Evolutionary conservation across 176 grass and related monocot species (phyloP), one percentile per base, ranked within the genome.

Genomic region (Tuctoria greenei): DNA sequence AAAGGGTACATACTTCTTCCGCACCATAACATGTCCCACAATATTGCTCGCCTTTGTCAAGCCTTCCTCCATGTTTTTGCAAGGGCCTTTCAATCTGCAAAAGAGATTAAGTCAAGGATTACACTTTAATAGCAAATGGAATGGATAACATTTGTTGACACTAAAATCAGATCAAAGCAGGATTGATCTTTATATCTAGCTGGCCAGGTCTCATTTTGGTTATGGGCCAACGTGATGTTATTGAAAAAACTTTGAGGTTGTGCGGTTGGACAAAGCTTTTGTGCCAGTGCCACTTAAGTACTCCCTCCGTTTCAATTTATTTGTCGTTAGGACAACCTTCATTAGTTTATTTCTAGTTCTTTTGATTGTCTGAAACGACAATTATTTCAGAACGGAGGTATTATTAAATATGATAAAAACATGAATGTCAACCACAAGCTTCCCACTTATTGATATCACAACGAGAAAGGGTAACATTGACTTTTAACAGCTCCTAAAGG

Each of bases 11-110:
- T 86, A 99, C 95, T 83, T 78, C 60, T 85, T 95, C 95, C 10
- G 95, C 82, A 66, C 95, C 95, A 86, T 95, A 99, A 75, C 95
- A 99, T 10, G 95, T 91, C 75, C 95, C 95, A 77, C 95, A 99
- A 68, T 99, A 99, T 77, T 84, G 81, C 71, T 99, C 95, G 8
- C 87, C 84, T 82, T 92, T 93, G 51, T 86, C 87, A 44, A 99
- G 92, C 62, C 95, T 92, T 66, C 92, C 95, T 52, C 95, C 95
- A 77, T 99, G 95, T 77, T 85, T 95, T 88, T 99, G 95, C 81
- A 99, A 86, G 79, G 95, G 95, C 69, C 77, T 99, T 64, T 95
- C 95, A 1, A 99, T 99, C 95, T 99, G 77, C 72, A 55, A 40
- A 78, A 64, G 78, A 16, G 9, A 28, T 56, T 8, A 18, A 44